Base-by-base conservation (phyloP, 129 eudicot species). In the Ambrosia artemisiifolia region DNA sequence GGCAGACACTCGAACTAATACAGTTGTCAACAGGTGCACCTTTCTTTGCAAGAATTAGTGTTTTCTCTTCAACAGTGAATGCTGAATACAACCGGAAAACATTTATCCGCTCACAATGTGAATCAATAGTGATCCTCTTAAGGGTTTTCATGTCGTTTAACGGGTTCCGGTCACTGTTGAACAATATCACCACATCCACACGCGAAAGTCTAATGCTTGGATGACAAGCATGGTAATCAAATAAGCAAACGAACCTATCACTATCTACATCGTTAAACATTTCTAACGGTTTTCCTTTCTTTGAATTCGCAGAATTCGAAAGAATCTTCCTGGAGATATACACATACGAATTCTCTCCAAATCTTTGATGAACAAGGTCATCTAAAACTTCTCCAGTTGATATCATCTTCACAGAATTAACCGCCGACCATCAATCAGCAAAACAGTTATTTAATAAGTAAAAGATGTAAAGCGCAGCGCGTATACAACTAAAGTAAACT, bases 41-140 rank as follows among this genome's bases (percentile, higher is more conserved):
- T 75, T 82, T 67, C 76, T 88, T 88, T 14, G 87, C 77, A 28
- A 88, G 72, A 33, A 81, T 76, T 33, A 91, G 48, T 10, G 76
- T 75, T 53, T 88, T 85, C 56, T 91, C 97, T 82, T 91, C 97
- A 48, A 91, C 63, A 11, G 95, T 91, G n/a, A n/a, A n/a, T n/a
- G n/a, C n/a, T n/a, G n/a, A n/a, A n/a, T n/a, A n/a, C n/a, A n/a
- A n/a, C n/a, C 95, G 90, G 47, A 86, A 80, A 11, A 88, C 81
- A 35, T 69, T 84, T 50, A 91, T 40, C 16, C 70, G 83, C 64
- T 81, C 83, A 78, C 20, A 48, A 64, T 51, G 71, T 53, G 92
- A 82, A 32, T 67, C 55, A 3, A 84, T 48, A 7, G 75, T 76
- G 66, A 91, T 82, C 83, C 54, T 91, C 71, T 77, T 83, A 48